Conservation (phyloP, 225 moss, liverwort and hornwort genomes). For the Ulota crispa region DNA sequence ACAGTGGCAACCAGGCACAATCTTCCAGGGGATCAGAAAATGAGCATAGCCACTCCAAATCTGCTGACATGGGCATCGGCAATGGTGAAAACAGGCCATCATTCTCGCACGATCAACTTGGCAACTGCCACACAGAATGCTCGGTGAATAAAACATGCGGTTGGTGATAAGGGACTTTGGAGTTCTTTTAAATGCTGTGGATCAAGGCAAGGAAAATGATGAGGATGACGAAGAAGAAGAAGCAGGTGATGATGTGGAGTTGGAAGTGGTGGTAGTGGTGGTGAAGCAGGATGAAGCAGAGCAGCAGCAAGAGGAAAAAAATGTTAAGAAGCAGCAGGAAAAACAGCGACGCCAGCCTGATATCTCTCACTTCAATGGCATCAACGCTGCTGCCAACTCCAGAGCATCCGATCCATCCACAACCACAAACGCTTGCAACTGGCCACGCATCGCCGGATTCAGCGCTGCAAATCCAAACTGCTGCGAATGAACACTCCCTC, state of each 20-base stretch:
- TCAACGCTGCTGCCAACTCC: neutral
- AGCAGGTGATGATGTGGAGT: constrained; percentile 36
- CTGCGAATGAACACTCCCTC: neutral
- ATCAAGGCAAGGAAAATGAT: constrained; percentile 32
- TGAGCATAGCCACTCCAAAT: neutral
- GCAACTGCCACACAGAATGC: neutral
- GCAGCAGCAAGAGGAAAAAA: constrained; percentile 41
- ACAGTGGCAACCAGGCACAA: neutral
- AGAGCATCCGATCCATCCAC: neutral
- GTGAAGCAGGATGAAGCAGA: constrained; percentile 44
- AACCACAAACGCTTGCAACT: neutral
- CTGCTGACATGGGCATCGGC: neutral
- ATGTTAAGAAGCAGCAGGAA: constrained; percentile 36
- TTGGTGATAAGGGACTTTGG: neutral
- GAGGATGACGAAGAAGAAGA: constrained; percentile 28
- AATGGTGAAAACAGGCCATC: neutral
- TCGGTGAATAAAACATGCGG: neutral
- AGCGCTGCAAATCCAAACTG: neutral
- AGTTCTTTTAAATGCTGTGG: neutral
- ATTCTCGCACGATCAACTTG: neutral
- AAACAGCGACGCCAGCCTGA: constrained; percentile 35
- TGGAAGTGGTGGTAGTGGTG: constrained; percentile 39
- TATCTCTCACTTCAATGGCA: neutral
- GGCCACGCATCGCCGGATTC: neutral
- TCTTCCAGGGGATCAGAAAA: neutral